These are phyloP conservation scores for Aspergillus ibericus DNA, from an alignment of 2,329 filamentous ascomycete genomes.

Conservation along the genomic window DNA sequence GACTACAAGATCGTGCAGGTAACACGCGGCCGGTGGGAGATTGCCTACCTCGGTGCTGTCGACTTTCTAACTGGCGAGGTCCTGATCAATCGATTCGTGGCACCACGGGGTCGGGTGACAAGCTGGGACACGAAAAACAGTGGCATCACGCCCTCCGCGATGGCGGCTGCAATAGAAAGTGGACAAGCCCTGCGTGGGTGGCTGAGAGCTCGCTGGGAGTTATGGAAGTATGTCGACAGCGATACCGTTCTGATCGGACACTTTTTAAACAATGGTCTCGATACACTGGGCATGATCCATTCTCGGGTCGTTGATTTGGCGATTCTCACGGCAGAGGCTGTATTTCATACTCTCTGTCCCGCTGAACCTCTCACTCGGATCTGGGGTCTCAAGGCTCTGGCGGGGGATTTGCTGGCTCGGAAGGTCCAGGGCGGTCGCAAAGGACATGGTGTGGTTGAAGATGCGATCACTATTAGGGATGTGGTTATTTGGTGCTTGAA, in stretches of 20 bases:
- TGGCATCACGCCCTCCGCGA: slow-evolving; percentile 35
- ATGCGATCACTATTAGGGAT: slow-evolving; percentile 52
- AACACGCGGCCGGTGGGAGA: slow-evolving; percentile 25
- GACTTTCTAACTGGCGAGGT: slow-evolving; percentile 51
- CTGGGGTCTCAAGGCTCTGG: slow-evolving; percentile 42
- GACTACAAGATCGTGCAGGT: slow-evolving; percentile 54
- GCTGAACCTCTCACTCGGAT: slow-evolving; percentile 5
- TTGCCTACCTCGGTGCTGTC: slow-evolving; percentile 43
- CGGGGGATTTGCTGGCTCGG: slow-evolving; percentile 36
- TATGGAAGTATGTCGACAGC: slow-evolving; percentile 46
- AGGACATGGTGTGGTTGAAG: slow-evolving; percentile 53
- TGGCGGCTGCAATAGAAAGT: slow-evolving; percentile 31
- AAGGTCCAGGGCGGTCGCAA: slow-evolving; percentile 35
- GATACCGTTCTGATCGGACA: slow-evolving; percentile 54
- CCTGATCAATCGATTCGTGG: slow-evolving; percentile 47
- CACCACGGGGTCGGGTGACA: slow-evolving; percentile 34
- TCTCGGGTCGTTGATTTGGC: slow-evolving; percentile 47
- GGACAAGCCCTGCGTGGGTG: slow-evolving; percentile 43
- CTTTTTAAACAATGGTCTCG: slow-evolving; percentile 47
- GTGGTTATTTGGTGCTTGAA: slow-evolving; percentile 49
- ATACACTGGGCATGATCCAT: slow-evolving; percentile 47
- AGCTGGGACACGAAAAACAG: slow-evolving; percentile 44
- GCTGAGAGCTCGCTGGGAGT: slow-evolving; percentile 42
- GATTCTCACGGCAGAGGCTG: slow-evolving; percentile 41
- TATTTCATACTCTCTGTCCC: slow-evolving; percentile 10